phyloP scores from a whole-genome alignment of 331 rosid species.

The Arachis monticola region DNA sequence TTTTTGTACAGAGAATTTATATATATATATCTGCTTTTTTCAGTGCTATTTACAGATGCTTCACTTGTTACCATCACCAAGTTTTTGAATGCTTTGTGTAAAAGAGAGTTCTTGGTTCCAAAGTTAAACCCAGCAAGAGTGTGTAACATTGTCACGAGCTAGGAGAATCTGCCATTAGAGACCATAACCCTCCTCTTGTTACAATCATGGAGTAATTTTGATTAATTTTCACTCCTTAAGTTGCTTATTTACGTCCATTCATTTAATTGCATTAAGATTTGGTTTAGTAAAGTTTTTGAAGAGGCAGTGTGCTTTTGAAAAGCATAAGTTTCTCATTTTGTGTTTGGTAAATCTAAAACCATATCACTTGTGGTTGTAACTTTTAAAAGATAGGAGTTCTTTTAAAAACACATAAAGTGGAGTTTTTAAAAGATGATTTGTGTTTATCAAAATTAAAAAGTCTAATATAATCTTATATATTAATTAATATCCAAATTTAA shows the following conservation, averaged over 20 bases:
- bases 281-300: no score
- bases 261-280: no score
- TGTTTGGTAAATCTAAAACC: no score
- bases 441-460: no score
- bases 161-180: background rate
- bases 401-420: no score
- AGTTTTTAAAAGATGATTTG: no score
- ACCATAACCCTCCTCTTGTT: background rate
- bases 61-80: slow-evolving; percentile 7
- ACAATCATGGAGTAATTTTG: background rate
- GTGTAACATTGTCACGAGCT: background rate
- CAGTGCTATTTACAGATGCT: slow-evolving; percentile 30
- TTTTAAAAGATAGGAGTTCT: no score
- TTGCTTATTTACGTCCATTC: background rate
- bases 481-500: no score
- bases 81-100: background rate
- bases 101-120: background rate
- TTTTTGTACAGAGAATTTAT: slow-evolving; percentile 47
- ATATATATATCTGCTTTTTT: slow-evolving; percentile 23
- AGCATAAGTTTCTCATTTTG: no score
- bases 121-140: background rate
- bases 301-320: no score
- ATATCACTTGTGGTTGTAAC: no score
- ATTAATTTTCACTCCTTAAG: background rate
- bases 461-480: no score